These are phyloP conservation scores for Auricularia heimuer DNA, from an alignment of 768 basidiomycete genomes.

Conservation along the genomic window DNA sequence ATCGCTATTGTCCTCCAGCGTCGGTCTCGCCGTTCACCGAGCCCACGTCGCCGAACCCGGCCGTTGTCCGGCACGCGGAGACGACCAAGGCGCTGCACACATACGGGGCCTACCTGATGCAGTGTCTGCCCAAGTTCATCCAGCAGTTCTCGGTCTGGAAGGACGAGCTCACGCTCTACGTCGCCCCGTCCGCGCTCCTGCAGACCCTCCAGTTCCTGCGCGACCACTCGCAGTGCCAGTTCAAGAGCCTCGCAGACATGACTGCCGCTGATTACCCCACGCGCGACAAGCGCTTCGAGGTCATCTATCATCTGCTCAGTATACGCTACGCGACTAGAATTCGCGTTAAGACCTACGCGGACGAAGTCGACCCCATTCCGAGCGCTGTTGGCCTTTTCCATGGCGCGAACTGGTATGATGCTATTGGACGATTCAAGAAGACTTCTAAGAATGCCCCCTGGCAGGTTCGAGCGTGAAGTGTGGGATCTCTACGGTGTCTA, in stretches of 20 bases:
- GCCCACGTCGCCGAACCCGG: constrained; percentile 80
- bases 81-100: constrained; percentile 74
- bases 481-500: constrained; percentile 98
- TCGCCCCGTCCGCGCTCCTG: constrained; percentile 68
- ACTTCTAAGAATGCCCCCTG: constrained; percentile 4
- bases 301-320: constrained; percentile 92
- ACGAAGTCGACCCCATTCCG: constrained; percentile 86
- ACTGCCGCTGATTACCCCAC: constrained; percentile 94
- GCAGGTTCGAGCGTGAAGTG: constrained; percentile 90
- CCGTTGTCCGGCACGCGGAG: constrained; percentile 58
- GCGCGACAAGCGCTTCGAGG: constrained; percentile 86
- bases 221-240: constrained; percentile 93
- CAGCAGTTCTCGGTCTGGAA: constrained; percentile 97
- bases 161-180: constrained; percentile 89
- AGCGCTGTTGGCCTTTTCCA: constrained; percentile 69
- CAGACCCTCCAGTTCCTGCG: constrained; percentile 87
- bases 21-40: constrained; percentile 69
- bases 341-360: constrained; percentile 94
- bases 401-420: constrained; percentile 86
- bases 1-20: background rate
- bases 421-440: background rate
- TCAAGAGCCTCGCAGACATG: constrained; percentile 87
- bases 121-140: constrained; percentile 92
- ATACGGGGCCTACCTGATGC: constrained; percentile 87
- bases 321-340: constrained; percentile 71